Evolutionary conservation across 2,329 filamentous ascomycete species (phyloP), one percentile per base, ranked within the genome.

Genomic region (Magnaporthiopsis poae): DNA sequence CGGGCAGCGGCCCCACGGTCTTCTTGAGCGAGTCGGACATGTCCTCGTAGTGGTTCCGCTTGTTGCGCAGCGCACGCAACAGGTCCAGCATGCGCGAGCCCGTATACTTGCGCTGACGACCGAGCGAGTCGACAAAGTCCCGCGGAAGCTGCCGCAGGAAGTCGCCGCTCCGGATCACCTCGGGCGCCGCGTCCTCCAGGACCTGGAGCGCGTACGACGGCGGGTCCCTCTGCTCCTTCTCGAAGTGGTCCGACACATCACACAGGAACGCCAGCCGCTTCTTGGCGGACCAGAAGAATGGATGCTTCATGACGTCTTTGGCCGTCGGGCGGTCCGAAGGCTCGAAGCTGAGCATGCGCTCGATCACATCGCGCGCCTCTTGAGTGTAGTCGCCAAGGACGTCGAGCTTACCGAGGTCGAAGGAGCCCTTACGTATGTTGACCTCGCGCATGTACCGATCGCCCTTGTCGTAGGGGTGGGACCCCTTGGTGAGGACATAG

Each of bases 21-120:
- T 80, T 80, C 72, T 84, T 94, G 69, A 96, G 84, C 63, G 86
- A 80, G 18, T 93, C 90, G 8, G 90, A 85, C 91, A 99, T 94
- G 75, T 99, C 95, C 73, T 96, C 93, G 75, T 97, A 99, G 75
- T 99, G 95, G 70, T 98, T 96, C 72, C 90, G 91, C 84, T 99
- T 99, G 78, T 99, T 99, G 31, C 95, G 84, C 66, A 99, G 80
- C 1, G 94, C 95, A 1, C 95, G 86, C 27, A 99, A 80, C 29
- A 99, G 82, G 77, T 99, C 95, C 66, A 99, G 79, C 74, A 99
- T 85, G 62, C 87, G 86, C 1, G 86, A 84, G 0, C 93, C 93
- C 0, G 90, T 95, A 77, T 99, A 99, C 77, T 96, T 97, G 73
- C 94, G 86, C 78, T 98, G 94, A 78, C 96, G 96, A 67, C 92